Base-by-base conservation (phyloP, 179 eudicot genomes). In the Carnegiea gigantea region DNA sequence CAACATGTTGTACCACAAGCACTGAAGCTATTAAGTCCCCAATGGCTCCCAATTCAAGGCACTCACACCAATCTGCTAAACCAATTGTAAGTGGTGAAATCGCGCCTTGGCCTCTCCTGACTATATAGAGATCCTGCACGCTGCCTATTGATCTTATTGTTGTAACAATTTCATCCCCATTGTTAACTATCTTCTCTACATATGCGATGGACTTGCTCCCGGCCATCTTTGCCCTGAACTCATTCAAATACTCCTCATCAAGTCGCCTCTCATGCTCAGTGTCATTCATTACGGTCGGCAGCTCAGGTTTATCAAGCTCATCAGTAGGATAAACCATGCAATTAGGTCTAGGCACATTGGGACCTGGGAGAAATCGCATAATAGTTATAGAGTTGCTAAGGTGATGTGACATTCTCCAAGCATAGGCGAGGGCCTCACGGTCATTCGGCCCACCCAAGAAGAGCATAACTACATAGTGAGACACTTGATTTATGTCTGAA, bases 391-490 rank as follows among this genome's bases (percentile, higher is more conserved):
- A 44, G 78, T 86, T 59, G 73, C 59, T 0, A 86, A 85, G 75
- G 86, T 83, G 9, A 38, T 89, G 84, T 7, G 89, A 87, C 89
- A 91, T 84, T 54, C 93, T 86, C 82, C 84, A 70, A n/a, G 89
- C 92, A 62, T 86, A 92, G 4, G 90, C 80, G 0, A 89, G 75
- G 17, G 92, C 96, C 49, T 92, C 96, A 21, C 91, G 77, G 43
- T 92, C 96, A 65, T 92, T 92, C 0, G 90, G 87, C 13, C 96
- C 92, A 48, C 93, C 90, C 17, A 91, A 91, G 78, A 92, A 91
- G 13, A 90, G 82, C 71, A 92, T 86, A 6, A 67, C 91, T 38
- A 92, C 78, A 71, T 83, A 77, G 75, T 83, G 91, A 26, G 93
- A 79, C 0, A 83, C 82, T 24, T 84, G 83, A n/a, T 80, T 82